phyloP scores from a whole-genome alignment of 768 basidiomycete species.

The Podaxis sp. region DNA sequence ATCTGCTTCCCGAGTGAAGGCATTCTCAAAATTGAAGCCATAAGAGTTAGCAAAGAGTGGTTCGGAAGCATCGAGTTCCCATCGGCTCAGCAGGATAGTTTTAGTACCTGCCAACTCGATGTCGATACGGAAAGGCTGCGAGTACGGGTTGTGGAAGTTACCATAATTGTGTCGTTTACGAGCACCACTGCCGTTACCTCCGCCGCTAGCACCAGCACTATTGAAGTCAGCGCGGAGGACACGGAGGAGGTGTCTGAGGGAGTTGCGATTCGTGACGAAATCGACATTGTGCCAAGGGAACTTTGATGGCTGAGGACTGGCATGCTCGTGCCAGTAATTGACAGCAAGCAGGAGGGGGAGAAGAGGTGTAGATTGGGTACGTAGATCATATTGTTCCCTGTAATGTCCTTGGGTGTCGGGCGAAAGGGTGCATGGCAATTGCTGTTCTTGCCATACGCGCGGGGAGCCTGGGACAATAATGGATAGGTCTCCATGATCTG shows the following conservation, averaged over 20 bases:
- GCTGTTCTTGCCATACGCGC: slow-evolving; percentile 5
- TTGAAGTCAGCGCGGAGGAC: slow-evolving; percentile 29
- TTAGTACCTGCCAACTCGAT: slow-evolving; percentile 45
- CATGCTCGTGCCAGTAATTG: slow-evolving; percentile 9
- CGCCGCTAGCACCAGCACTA: slow-evolving; percentile 16
- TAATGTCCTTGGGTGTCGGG: not conserved
- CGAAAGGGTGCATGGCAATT: not conserved
- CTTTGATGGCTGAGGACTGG: not conserved
- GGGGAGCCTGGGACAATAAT: slow-evolving; percentile 45
- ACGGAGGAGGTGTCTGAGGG: slow-evolving; percentile 51
- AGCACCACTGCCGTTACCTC: not conserved
- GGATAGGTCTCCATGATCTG: slow-evolving; percentile 34
- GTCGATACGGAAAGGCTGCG: slow-evolving; percentile 51
- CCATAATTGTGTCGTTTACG: not conserved
- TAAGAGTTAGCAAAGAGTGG: slow-evolving; percentile 29
- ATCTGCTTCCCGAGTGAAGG: slow-evolving; percentile 28
- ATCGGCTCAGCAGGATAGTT: slow-evolving; percentile 54
- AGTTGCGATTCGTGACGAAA: slow-evolving; percentile 54
- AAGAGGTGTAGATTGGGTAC: slow-evolving; percentile 4
- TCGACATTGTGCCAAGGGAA: slow-evolving; percentile 33
- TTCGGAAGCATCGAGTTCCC: slow-evolving; percentile 30
- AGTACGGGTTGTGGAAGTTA: not conserved
- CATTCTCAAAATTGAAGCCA: slow-evolving; percentile 52
- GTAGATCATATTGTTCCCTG: slow-evolving; percentile 8
- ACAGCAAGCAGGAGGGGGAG: slow-evolving; percentile 11